Evolutionary conservation across 768 basidiomycete species (phyloP).

Genomic region (Kondoa subrosea): DNA sequence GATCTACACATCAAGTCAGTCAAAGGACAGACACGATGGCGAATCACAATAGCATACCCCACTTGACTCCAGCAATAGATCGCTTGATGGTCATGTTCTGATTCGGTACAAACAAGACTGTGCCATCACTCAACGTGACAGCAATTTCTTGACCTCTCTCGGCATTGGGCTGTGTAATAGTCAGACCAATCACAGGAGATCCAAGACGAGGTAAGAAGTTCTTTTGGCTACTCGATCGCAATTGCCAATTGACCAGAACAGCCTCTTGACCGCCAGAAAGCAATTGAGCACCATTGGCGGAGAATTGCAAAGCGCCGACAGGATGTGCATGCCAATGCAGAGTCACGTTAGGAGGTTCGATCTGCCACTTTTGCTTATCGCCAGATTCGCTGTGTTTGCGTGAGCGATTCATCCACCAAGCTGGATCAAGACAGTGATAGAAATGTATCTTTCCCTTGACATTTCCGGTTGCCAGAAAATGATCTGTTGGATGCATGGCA

Average conservation of each 20-base stretch:
- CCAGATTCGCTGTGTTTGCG: background rate
- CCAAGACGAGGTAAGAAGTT: constrained; percentile 88
- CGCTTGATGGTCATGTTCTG: constrained; percentile 54
- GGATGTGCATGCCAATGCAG: constrained; percentile 97
- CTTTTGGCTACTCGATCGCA: constrained; percentile 58
- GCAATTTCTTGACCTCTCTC: constrained; percentile 66
- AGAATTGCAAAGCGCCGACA: constrained; percentile 70
- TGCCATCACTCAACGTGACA: constrained; percentile 63
- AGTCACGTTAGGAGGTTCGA: constrained; percentile 45
- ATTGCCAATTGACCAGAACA: constrained; percentile 92
- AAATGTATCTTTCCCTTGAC: constrained; percentile 62
- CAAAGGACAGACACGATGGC: constrained; percentile 6
- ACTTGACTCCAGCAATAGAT: constrained; percentile 57
- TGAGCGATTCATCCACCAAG: constrained; percentile 38
- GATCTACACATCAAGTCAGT: constrained; percentile 32
- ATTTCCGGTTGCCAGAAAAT: constrained; percentile 92
- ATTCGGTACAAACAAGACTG: constrained; percentile 55
- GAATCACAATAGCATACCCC: constrained; percentile 40
- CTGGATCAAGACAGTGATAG: constrained; percentile 63
- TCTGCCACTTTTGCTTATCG: background rate
- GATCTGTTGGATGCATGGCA: constrained; percentile 70
- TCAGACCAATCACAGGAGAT: constrained; percentile 58
- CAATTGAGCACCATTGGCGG: constrained; percentile 76
- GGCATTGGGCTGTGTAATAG: constrained; percentile 36
- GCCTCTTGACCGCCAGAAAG: constrained; percentile 88